Evolutionary conservation across 2,329 filamentous ascomycete species (phyloP), one percentile per base, ranked within the genome.

Genomic region (Aspergillus uvarum): DNA sequence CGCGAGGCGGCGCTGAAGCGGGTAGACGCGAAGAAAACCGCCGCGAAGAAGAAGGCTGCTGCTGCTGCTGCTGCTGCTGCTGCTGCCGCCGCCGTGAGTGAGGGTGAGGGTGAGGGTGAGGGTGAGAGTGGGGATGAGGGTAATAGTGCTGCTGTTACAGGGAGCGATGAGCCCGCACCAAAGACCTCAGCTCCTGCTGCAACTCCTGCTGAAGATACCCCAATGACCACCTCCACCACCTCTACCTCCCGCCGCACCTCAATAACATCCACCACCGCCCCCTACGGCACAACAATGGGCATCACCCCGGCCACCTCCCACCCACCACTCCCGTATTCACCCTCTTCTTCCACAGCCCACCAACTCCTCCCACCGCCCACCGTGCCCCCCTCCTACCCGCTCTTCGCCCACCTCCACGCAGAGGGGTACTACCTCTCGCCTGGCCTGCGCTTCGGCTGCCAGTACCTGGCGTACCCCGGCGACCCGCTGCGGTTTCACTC

Each of bases 401-500:
- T 98, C 22, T 96, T 92, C 76, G 86, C 85, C 38, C 88, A 95
- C 72, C 81, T 99, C 26, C 91, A 97, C 71, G 81, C 83, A 7
- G 82, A 84, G 19, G 90, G 89, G 53, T 97, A 94, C 77, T 98
- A 89, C 78, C 87, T 95, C 71, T 93, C 92, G 57, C 95, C 95
- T 1, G 95, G 95, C 8, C 83, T 99, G 55, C 90, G 95, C 26
- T 99, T 99, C 70, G 95, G 95, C 26, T 96, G 93, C 68, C 87
- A 95, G 70, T 97, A 96, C 77, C 92, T 92, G 67, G 91, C 96
- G 5, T 99, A 99, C 70, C 95, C 95, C 0, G 95, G 95, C 50
- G 95, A 99, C 73, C 92, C 95, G 1, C 81, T 99, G 54, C 88
- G 95, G 11, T 99, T 96, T 74, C 95, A 99, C 76, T 95, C 92